These are phyloP conservation scores for Ceratocystis harringtonii DNA, from an alignment of 2,329 filamentous ascomycete genomes.

Conservation along the genomic window DNA sequence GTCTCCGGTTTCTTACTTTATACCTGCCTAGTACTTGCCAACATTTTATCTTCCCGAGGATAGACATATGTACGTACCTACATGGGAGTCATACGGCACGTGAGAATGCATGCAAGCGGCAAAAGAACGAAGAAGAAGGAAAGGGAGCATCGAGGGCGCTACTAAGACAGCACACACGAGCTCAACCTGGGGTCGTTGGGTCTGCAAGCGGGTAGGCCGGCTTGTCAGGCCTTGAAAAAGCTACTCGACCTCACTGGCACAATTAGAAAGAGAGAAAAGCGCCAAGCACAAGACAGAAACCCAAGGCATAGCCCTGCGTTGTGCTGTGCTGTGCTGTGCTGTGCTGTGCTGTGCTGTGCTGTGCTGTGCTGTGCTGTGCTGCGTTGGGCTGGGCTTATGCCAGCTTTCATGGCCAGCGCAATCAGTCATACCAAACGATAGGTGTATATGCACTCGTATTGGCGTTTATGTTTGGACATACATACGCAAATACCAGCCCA, in stretches of 20 bases:
- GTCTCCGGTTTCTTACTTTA: background rate
- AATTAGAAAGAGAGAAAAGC: background rate
- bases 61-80: background rate
- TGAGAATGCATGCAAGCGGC: slow-evolving; percentile 1
- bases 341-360: too few relatives aligned
- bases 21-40: background rate
- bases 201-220: background rate
- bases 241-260: background rate
- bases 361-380: too few relatives aligned
- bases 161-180: slow-evolving; percentile 1
- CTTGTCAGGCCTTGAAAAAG: background rate
- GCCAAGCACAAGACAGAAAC: background rate
- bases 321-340: too few relatives aligned
- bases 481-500: background rate
- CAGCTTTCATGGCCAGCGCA: background rate
- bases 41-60: background rate
- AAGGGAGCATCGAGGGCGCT: background rate
- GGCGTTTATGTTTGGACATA: background rate
- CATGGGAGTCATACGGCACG: background rate
- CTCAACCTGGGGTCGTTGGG: background rate
- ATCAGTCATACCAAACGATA: background rate
- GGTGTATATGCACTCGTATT: background rate
- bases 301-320: background rate
- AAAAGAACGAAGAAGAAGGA: background rate
- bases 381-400: background rate